Conservation (phyloP, 2,329 filamentous ascomycete genomes). For the Gnomoniopsis sp. region DNA sequence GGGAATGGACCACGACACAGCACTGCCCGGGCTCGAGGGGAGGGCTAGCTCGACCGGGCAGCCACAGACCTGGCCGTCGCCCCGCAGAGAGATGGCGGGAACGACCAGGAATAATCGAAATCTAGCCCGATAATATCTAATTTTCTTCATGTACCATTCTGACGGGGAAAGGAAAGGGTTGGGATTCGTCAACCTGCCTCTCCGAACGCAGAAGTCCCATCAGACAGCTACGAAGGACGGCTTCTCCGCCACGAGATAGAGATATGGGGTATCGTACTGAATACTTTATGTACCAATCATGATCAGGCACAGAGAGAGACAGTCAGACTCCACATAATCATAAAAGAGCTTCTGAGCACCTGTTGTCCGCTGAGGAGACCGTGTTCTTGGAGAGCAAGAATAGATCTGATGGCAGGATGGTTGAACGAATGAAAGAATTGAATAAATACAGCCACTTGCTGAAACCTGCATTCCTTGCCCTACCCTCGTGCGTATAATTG, state of each 20-base stretch:
- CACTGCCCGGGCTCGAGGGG: constrained; percentile 26
- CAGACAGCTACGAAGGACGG: not conserved
- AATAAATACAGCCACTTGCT: constrained; percentile 4
- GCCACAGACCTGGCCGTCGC: constrained; percentile 8
- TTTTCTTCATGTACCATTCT: constrained; percentile 29
- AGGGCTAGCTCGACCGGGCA: constrained; percentile 31
- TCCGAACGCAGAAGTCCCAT: not conserved
- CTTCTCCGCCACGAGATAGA: constrained; percentile 8
- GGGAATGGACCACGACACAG: constrained; percentile 18
- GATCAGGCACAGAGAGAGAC: constrained; percentile 1
- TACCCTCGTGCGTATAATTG: not conserved
- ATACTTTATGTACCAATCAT: constrained; percentile 9
- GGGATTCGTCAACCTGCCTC: not conserved
- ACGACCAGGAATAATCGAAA: constrained; percentile 17
- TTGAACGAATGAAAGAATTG: constrained; percentile 15
- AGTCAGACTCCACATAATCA: constrained; percentile 1
- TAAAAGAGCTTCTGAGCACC: not conserved
- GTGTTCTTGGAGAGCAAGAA: constrained; percentile 11
- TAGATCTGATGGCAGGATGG: constrained; percentile 14
- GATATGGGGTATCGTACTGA: constrained; percentile 12
- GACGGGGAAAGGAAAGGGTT: constrained; percentile 23
- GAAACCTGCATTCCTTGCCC: not conserved
- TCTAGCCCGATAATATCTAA: constrained; percentile 40
- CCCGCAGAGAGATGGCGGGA: constrained; percentile 1
- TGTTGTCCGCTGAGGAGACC: constrained; percentile 7